Base-by-base conservation (phyloP, 169 alveolate species). In the Perkinsus marinus region DNA sequence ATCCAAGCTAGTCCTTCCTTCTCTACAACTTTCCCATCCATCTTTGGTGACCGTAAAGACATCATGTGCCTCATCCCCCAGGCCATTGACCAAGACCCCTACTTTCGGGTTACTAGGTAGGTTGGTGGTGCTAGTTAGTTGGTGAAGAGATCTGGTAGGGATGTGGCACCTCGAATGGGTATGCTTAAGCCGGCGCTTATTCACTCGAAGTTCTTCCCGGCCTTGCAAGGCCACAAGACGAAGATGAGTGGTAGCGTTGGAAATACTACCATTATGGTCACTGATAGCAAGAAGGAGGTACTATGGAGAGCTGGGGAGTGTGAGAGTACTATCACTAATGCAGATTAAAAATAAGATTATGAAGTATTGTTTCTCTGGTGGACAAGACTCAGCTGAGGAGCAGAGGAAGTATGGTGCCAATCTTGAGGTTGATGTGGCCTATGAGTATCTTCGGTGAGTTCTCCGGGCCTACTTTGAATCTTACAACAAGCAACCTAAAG, bases 51-150 rank as follows among this genome's bases (percentile, higher is more conserved):
- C 46, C 94, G 96, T 68, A 96, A 94, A 47, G 97, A 97, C 91
- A 97, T 98, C 41, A 98, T 97, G 22, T 98, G 99, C 92, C 95
- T 98, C 46, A 97, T 97, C 22, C 99, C 99, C 17, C 97, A 98
- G 94, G 99, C 99, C 2, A 99, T 99, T 22, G 99, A 99, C 93
- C 99, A 99, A 96, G 99, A 99, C 92, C 99, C 99, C n/a, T 99
- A 98, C 95, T 99, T 99, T 95, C 94, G 99, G 94, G 96, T 98
- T 96, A 98, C 99, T 9, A 95, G 79, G 79, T 57, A 57, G 79
- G n/a, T n/a, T n/a, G n/a, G n/a, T n/a, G n/a, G n/a, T n/a, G n/a
- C n/a, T n/a, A n/a, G n/a, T n/a, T n/a, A n/a, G n/a, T n/a, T n/a
- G n/a, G n/a, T n/a, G n/a, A n/a, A n/a, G n/a, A n/a, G n/a, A n/a